Evolutionary conservation across 345 rosid genomes (phyloP).

Genomic region (Bruguiera parviflora): DNA sequence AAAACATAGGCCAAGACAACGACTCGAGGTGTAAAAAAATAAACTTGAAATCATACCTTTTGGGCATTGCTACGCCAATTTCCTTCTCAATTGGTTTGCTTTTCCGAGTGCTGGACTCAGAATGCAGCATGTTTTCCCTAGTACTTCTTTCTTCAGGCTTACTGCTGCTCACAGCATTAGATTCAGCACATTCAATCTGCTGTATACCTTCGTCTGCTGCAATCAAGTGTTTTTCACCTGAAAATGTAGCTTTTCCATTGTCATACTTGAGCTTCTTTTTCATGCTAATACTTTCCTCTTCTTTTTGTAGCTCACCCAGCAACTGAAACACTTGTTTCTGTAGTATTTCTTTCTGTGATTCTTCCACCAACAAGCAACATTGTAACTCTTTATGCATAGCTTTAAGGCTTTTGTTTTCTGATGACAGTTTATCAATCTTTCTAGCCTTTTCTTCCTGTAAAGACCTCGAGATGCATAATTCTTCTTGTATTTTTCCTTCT

Average conservation of each 20-base stretch:
- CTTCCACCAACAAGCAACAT: slow-evolving; percentile 47
- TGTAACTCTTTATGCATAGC: slow-evolving; percentile 45
- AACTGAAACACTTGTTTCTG: slow-evolving; percentile 47
- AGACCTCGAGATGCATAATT: slow-evolving; percentile 40
- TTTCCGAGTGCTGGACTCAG: not conserved
- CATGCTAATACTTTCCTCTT: slow-evolving; percentile 35
- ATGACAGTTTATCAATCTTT: slow-evolving; percentile 37
- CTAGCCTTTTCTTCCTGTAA: slow-evolving; percentile 54
- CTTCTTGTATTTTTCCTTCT: slow-evolving; percentile 46
- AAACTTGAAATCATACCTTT: slow-evolving; percentile 32
- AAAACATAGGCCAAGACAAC: slow-evolving; percentile 4
- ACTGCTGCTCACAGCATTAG: too few species aligned
- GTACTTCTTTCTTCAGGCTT: not conserved
- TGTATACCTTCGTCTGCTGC: slow-evolving; percentile 7
- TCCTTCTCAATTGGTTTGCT: not conserved
- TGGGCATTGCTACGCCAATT: slow-evolving; percentile 9
- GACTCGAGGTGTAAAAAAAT: slow-evolving; percentile 11
- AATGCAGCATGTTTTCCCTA: not conserved
- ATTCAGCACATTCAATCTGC: not conserved
- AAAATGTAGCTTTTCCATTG: slow-evolving; percentile 2
- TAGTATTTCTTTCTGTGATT: slow-evolving; percentile 57
- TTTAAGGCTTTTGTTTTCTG: slow-evolving; percentile 48
- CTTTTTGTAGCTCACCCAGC: slow-evolving; percentile 46
- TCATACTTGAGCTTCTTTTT: slow-evolving; percentile 9
- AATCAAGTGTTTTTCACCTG: slow-evolving; percentile 11